Base-by-base conservation (phyloP, 306 rosid genomes). In the Sphenostylis stenocarpa region DNA sequence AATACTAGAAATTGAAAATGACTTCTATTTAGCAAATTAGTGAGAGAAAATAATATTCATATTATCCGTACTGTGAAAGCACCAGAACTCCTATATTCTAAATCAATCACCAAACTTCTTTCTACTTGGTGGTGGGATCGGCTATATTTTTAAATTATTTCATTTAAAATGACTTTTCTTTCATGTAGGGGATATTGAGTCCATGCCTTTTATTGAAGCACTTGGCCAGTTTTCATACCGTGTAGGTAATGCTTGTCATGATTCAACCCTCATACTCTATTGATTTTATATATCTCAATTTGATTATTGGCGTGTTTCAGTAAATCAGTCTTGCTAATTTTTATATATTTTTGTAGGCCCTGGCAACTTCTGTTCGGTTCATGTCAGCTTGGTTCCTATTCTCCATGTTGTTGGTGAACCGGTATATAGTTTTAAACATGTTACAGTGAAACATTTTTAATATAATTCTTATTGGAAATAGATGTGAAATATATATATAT, bases 151-250 rank as follows among this genome's bases (percentile, higher is more conserved):
- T 60, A 29, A 60, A 60, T 5, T 14, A 16, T 61, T 38, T 62
- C 8, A 49, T 75, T 87, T 49, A 31, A 76, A 61, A 53, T 21
- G 79, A 24, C 38, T 26, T 83, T 75, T 5, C 74, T 66, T 45
- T 84, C 64, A 45, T 85, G 82, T 81, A 92, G 97, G 97, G 65
- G 97, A 92, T 77, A 92, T 92, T 16, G 97, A 92, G 82, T 92
- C 97, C 23, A 88, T 87, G 96, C 87, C 93, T 39, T 92, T 88
- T 83, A 90, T 87, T 67, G 97, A 92, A 83, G 97, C 96, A 52
- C 92, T 92, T 77, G 96, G 93, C 67, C 97, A 92, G 68, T 92
- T 92, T 79, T 90, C 96, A 2, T 90, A 90, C 77, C 97, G 90
- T 52, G 90, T 92, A 29, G 97, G 97, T 92, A 85, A 88, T 86